These are phyloP conservation scores for Dissoconium aciculare DNA, from an alignment of 2,329 filamentous ascomycete genomes.

Conservation along the genomic window DNA sequence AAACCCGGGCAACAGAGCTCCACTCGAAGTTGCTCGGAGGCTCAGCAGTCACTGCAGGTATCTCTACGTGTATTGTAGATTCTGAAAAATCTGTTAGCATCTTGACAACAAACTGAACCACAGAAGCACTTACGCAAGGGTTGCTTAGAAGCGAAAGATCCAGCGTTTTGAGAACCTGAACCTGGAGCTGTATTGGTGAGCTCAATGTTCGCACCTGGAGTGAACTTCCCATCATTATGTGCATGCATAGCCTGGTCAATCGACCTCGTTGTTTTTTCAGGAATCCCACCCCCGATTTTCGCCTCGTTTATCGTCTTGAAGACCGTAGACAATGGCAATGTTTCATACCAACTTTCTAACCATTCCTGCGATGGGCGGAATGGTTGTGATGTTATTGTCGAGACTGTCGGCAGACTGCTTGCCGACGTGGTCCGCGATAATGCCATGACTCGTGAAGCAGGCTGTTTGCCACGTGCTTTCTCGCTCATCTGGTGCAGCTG, in stretches of 20 bases:
- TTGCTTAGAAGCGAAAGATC: no score
- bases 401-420: slow-evolving; percentile 60
- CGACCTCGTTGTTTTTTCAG: neutral
- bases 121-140: no score
- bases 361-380: slow-evolving; percentile 72
- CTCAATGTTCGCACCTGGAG: no score
- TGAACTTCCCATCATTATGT: no score
- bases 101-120: no score
- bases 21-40: slow-evolving; percentile 7
- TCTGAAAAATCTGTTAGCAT: no score
- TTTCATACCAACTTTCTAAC: slow-evolving; percentile 87
- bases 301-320: neutral
- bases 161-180: no score
- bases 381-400: slow-evolving; percentile 28
- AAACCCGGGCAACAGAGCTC: slow-evolving; percentile 43
- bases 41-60: no score
- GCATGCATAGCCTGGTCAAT: no score
- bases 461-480: slow-evolving; percentile 92
- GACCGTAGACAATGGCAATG: neutral
- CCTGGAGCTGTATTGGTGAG: no score
- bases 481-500: slow-evolving; percentile 65
- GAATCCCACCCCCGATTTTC: neutral
- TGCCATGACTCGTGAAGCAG: slow-evolving; percentile 46
- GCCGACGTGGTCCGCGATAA: slow-evolving; percentile 57
- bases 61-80: no score